Conservation (phyloP, 2,329 filamentous ascomycete genomes). For the Penicillium sp. region DNA sequence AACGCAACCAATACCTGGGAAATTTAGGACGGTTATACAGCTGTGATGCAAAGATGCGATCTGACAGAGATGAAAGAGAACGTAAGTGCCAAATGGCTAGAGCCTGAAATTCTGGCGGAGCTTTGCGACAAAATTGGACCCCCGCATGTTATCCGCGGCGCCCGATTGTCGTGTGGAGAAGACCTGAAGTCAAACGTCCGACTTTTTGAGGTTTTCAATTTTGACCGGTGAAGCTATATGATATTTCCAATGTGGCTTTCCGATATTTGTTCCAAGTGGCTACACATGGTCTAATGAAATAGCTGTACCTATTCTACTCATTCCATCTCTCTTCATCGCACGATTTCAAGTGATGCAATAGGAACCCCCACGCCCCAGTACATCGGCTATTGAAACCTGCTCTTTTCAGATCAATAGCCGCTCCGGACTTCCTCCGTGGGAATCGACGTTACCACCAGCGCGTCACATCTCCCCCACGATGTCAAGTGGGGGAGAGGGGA, state of each 20-base stretch:
- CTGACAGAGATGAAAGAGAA: not conserved
- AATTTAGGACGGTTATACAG: not conserved
- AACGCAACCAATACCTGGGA: not conserved
- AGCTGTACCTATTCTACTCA: not conserved
- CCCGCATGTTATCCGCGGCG: conserved; percentile 1
- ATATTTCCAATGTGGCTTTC: not conserved
- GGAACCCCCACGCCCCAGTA: conserved; percentile 6
- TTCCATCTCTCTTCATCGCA: not conserved
- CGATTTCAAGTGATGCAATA: not conserved
- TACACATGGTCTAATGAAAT: no score
- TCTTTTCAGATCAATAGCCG: conserved; percentile 11
- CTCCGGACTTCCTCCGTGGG: conserved; percentile 24
- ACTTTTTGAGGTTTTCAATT: not conserved
- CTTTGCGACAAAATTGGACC: not conserved
- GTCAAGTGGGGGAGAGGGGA: conserved; percentile 10
- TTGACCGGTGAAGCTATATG: no score
- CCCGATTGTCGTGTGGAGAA: not conserved
- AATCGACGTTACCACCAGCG: not conserved
- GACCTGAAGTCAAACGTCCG: not conserved
- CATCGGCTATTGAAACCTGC: conserved; percentile 16
- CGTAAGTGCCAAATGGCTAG: not conserved
- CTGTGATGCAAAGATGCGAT: not conserved
- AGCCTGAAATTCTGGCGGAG: conserved; percentile 6
- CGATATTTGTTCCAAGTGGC: no score
- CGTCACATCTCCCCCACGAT: conserved; percentile 12